A percentile compares a stretch with the other conserved stretches of the same genome.
These are phyloP conservation scores for Trichophaea hybrida DNA, from an alignment of 2,329 filamentous ascomycete species.

Conservation along the genomic window DNA sequence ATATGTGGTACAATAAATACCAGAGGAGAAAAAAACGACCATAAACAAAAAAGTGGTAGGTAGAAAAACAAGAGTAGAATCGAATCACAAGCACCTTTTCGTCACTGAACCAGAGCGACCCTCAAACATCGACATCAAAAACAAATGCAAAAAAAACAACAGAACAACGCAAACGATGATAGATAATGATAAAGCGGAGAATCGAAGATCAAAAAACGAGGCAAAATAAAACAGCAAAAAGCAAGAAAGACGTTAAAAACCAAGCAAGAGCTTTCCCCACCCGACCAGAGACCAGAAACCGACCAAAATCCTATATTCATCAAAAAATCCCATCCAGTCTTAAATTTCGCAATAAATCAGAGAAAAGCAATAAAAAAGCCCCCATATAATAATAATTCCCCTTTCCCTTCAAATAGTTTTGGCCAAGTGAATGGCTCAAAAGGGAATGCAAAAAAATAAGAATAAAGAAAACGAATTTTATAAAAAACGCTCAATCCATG, in stretches of 20 bases:
- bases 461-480: conserved; percentile 11
- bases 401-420: conserved; percentile 24
- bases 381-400: background rate
- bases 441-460: conserved; percentile 13
- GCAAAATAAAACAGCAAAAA: conserved; percentile 28
- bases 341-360: conserved; percentile 35
- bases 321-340: conserved; percentile 31
- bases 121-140: conserved; percentile 22
- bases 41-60: conserved; percentile 13
- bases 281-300: conserved; percentile 28
- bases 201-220: too few species aligned
- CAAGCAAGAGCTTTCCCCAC: conserved; percentile 28
- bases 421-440: background rate
- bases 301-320: conserved; percentile 25
- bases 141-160: background rate
- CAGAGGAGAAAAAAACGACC: conserved; percentile 21
- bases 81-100: conserved; percentile 5
- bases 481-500: conserved; percentile 13
- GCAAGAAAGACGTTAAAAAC: conserved; percentile 6
- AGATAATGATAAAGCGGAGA: conserved; percentile 4
- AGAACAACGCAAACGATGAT: background rate
- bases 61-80: conserved; percentile 6
- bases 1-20: conserved; percentile 21
- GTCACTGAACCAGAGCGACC: conserved; percentile 26
- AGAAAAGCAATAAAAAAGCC: conserved; percentile 31